A percentile compares a stretch with the other conserved stretches of the same genome.
Evolutionary conservation across 441 rosid genomes (phyloP).

Genomic region (Adansonia rubrostipa): DNA sequence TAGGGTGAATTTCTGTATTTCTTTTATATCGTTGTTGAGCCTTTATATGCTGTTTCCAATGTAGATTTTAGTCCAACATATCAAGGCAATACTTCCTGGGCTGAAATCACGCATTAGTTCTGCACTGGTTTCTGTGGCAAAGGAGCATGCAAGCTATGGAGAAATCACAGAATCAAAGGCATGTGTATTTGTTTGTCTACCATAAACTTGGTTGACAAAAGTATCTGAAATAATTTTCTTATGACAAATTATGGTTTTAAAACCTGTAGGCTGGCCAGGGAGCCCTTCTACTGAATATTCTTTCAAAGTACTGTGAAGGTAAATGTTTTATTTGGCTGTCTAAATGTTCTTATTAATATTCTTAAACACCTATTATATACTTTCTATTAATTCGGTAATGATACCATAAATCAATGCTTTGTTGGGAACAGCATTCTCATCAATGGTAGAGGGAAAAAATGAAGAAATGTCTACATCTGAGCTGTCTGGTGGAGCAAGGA

Average conservation of each 20-base stretch:
- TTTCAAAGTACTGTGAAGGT: conserved; percentile 95
- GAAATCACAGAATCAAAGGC: conserved; percentile 90
- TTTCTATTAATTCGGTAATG: conserved; percentile 12
- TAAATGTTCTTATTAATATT: background rate
- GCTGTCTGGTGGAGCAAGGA: conserved; percentile 92
- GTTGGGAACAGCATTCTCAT: conserved; percentile 70
- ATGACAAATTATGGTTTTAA: conserved; percentile 23
- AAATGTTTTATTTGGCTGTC: conserved; percentile 24
- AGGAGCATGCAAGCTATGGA: conserved; percentile 95
- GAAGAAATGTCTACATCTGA: conserved; percentile 88
- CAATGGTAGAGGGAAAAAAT: conserved; percentile 86
- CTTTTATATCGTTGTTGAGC: conserved; percentile 10
- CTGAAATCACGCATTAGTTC: conserved; percentile 80
- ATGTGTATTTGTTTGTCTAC: conserved; percentile 26
- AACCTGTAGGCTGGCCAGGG: conserved; percentile 91
- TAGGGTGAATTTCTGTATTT: background rate
- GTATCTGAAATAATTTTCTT: background rate
- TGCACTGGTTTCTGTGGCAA: conserved; percentile 74
- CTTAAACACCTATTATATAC: conserved; percentile 9
- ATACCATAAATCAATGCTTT: conserved; percentile 21
- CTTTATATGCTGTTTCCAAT: conserved; percentile 28
- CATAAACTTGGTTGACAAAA: conserved; percentile 14
- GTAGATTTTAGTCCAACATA: conserved; percentile 91
- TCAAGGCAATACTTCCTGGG: conserved; percentile 81
- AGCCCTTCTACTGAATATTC: conserved; percentile 89